Conservation (phyloP, 495 filamentous ascomycete species). For the Mycothermus thermophilus region DNA sequence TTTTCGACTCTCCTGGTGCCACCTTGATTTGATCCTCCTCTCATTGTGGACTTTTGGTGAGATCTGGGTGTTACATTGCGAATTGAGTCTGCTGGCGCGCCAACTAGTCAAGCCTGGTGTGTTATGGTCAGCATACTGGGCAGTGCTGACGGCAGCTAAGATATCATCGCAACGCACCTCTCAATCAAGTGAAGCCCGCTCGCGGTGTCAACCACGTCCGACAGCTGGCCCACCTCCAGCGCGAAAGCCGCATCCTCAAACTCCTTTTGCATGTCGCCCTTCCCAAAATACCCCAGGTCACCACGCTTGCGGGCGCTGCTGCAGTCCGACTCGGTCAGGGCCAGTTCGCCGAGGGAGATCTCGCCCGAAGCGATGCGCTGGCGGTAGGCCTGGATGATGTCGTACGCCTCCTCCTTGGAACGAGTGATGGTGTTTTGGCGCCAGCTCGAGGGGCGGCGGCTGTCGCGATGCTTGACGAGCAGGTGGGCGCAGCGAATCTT, state of each 20-base stretch:
- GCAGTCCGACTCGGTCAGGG: constrained; percentile 82
- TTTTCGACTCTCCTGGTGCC: too few relatives aligned
- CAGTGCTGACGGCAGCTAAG: too few relatives aligned
- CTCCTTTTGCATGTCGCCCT: constrained; percentile 95
- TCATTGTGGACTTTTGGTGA: too few relatives aligned
- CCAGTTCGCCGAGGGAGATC: constrained; percentile 60
- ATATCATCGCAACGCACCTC: constrained; percentile 60
- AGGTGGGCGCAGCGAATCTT: constrained; percentile 89
- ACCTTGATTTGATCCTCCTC: too few relatives aligned
- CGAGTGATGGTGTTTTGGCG: constrained; percentile 72
- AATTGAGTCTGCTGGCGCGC: too few relatives aligned
- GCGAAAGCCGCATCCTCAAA: constrained; percentile 92
- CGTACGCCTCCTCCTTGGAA: constrained; percentile 70
- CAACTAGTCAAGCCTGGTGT: constrained; percentile 8
- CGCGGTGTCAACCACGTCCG: constrained; percentile 75
- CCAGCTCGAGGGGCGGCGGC: constrained; percentile 82
- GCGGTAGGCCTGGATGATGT: constrained; percentile 61
- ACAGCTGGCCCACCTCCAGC: constrained; percentile 72
- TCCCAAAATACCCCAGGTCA: constrained; percentile 89
- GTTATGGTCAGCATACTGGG: too few relatives aligned
- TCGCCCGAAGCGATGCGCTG: constrained; percentile 55
- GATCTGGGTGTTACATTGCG: too few relatives aligned
- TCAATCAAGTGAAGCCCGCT: constrained; percentile 93
- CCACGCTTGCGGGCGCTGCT: constrained; percentile 87
- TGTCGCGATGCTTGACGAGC: constrained; percentile 82